Evolutionary conservation across 768 basidiomycete genomes (phyloP).

Genomic region (Clathrus columnatus): DNA sequence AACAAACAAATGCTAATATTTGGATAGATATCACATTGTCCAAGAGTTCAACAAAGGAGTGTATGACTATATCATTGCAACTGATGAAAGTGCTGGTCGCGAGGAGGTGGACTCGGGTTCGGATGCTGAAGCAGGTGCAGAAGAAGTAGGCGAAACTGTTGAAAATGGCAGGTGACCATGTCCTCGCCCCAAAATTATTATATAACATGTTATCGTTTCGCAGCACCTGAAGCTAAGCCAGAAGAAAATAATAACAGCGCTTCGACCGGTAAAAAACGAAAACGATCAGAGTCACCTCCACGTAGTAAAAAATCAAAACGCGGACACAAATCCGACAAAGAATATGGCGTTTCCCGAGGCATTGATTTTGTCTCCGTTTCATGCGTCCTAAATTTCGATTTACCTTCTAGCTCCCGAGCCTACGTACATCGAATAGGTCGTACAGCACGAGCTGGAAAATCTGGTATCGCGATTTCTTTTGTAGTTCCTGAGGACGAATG

Average conservation of each 20-base stretch:
- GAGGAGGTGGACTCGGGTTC: constrained; percentile 42
- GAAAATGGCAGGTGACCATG: constrained; percentile 25
- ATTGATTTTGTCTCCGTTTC: constrained; percentile 96
- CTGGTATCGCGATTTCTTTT: constrained; percentile 87
- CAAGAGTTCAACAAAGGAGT: constrained; percentile 99
- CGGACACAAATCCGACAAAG: constrained; percentile 42
- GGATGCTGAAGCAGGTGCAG: constrained; percentile 35
- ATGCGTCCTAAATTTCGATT: constrained; percentile 96
- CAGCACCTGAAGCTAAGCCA: constrained; percentile 52
- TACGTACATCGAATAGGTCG: constrained; percentile 96
- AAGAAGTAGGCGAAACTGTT: constrained; percentile 29
- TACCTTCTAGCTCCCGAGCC: constrained; percentile 77
- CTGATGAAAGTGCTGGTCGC: constrained; percentile 71
- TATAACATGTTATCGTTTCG: neutral
- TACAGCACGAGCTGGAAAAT: constrained; percentile 91
- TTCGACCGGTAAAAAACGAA: constrained; percentile 42
- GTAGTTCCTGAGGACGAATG: constrained; percentile 62
- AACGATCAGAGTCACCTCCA: constrained; percentile 38
- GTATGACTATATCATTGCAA: constrained; percentile 97
- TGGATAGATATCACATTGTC: constrained; percentile 79
- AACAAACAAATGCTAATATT: neutral
- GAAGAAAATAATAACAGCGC: constrained; percentile 15
- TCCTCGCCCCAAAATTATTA: neutral
- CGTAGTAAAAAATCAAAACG: constrained; percentile 40
- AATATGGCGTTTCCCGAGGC: constrained; percentile 92